Base-by-base conservation (phyloP, 345 rosid species). In the Eucalyptus cladocalyx region DNA sequence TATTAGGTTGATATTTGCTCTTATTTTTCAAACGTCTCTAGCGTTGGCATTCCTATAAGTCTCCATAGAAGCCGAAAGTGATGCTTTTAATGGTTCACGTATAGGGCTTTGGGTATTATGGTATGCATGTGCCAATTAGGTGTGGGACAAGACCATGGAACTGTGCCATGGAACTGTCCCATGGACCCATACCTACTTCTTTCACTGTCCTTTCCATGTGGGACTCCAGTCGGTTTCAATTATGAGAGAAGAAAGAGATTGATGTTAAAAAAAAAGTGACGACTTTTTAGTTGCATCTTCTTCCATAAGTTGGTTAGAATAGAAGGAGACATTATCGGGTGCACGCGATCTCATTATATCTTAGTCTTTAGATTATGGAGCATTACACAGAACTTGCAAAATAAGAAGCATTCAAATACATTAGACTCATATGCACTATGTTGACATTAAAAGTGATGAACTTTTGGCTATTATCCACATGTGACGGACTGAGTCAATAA, bases 401-500 rank as follows among this genome's bases (percentile, higher is more conserved):
- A 40, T 72, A 72, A 19, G 5, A 23, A 76, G 28, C 28, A 42
- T 23, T 37, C 8, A 1, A 12, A 40, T 19, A 76, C 15, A 76
- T 19, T 37, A 76, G 16, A 76, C 28, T 76, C 13, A 23, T 37
- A 37, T 37, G 28, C 83, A 10, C 15, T 76, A 8, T 7, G 2
- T 37, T 10, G 45, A 76, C 28, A 21, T 24, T 9, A 37, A 72
- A 19, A n/a, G 1, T 7, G 23, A 72, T 19, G 2, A 10, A 37
- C 3, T 72, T 72, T 19, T 18, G 1, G 1, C 34, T 72, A 19
- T 34, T 34, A 34, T 72, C 8, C 7, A 34, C 26, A 18, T 0
- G 2, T 11, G 3, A 76, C 2, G 3, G 23, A 37, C 7, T 0
- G 4, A 37, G 28, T 11, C 5, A 23, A 34, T 3, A 76, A 37